phyloP scores from a whole-genome alignment of 148 eudicot species.

The Hydrangea macrophylla region DNA sequence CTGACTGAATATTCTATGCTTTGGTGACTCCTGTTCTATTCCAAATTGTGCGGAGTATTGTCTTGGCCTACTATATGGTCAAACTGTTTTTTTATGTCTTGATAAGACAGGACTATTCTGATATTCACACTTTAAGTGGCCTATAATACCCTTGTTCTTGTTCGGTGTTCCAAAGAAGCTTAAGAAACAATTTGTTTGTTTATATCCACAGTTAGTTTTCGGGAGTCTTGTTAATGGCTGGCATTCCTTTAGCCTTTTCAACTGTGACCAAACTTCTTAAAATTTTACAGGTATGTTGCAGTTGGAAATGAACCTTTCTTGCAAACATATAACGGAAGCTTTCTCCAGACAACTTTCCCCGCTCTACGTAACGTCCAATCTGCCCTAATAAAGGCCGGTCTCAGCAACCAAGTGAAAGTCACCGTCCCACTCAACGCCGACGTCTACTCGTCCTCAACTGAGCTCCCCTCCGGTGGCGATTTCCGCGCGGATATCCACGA shows the following conservation, averaged over 20 bases:
- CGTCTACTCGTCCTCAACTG: constrained; percentile 48
- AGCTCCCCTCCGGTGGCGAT: constrained; percentile 71
- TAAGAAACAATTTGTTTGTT: too few relatives aligned
- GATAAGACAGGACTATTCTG: neutral
- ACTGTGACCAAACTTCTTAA: neutral
- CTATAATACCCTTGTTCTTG: too few relatives aligned
- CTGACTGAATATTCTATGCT: neutral
- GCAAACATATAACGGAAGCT: constrained; percentile 74
- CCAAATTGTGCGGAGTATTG: neutral
- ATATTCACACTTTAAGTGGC: neutral
- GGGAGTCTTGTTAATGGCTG: neutral
- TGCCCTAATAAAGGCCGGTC: constrained; percentile 71
- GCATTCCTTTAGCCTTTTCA: neutral
- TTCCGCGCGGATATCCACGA: constrained; percentile 69
- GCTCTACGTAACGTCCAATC: constrained; percentile 77
- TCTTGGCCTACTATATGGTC: too few relatives aligned
- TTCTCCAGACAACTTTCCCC: constrained; percentile 71
- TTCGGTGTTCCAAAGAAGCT: too few relatives aligned
- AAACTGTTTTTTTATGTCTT: too few relatives aligned
- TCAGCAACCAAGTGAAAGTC: constrained; percentile 57
- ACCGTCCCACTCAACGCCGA: constrained; percentile 79
- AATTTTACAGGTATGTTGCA: constrained; percentile 69
- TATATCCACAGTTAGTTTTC: neutral
- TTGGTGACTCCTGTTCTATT: neutral
- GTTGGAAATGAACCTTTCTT: constrained; percentile 94